Conservation (phyloP, 495 filamentous ascomycete species). For the Neurospora sp. region DNA sequence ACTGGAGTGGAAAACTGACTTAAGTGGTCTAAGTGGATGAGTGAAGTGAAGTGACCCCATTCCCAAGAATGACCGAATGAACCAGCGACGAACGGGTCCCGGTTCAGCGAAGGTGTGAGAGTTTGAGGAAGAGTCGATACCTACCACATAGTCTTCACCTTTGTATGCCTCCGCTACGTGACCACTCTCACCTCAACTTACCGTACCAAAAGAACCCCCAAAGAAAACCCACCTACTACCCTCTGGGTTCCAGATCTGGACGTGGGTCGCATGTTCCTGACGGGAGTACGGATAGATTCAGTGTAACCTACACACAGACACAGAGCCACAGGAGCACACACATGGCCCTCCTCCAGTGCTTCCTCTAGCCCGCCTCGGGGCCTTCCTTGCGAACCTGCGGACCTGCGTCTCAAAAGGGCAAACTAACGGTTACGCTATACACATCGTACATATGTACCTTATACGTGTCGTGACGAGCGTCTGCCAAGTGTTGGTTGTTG, state of each 20-base stretch:
- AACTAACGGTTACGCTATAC: not conserved
- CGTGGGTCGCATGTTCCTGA: not conserved
- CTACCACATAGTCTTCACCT: not conserved
- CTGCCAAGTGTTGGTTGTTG: not conserved
- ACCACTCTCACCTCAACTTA: not conserved
- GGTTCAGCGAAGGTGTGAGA: not conserved
- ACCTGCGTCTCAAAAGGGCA: not conserved
- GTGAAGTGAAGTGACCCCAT: not conserved
- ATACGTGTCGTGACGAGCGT: not conserved
- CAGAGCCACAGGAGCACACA: not conserved
- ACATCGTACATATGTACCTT: not conserved
- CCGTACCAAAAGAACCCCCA: not conserved
- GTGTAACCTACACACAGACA: not conserved
- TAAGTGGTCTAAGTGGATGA: not conserved
- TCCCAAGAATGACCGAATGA: not conserved
- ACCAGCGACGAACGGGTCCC: not conserved
- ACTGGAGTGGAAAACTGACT: not conserved
- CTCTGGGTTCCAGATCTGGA: too few relatives aligned
- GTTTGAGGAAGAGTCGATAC: not conserved
- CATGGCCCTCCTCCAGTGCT: not conserved
- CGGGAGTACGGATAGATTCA: not conserved
- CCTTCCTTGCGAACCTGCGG: not conserved
- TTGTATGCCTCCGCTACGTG: not conserved
- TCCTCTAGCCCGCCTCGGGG: not conserved
- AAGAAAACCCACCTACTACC: too few relatives aligned